These are phyloP conservation scores for Geotrichum reessii DNA, from an alignment of 1,139 yeast genomes.

Conservation along the genomic window DNA sequence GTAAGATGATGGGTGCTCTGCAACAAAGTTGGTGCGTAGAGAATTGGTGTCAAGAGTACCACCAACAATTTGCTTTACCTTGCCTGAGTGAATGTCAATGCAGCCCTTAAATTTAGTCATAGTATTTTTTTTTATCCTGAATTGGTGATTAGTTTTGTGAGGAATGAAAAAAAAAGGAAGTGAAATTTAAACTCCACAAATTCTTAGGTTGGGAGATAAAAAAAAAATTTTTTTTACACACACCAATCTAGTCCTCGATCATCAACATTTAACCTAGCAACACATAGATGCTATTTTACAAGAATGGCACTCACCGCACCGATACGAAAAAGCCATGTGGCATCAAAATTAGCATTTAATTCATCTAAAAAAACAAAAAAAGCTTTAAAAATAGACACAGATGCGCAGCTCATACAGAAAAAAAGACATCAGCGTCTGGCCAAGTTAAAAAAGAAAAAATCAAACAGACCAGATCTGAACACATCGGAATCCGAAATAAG, in stretches of 20 bases:
- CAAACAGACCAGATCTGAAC: conserved; percentile 8
- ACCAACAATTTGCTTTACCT: conserved; percentile 95
- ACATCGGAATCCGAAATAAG: neutral
- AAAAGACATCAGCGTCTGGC: neutral
- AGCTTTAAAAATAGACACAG: neutral
- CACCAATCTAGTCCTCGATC: neutral
- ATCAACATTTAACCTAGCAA: neutral
- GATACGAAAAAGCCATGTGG: neutral
- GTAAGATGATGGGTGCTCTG: conserved; percentile 66
- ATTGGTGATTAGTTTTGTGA: neutral
- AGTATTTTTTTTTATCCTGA: neutral
- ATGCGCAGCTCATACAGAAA: neutral
- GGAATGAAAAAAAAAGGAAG: neutral
- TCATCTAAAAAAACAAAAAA: neutral
- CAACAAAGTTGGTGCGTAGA: conserved; percentile 73
- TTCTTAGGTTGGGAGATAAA: neutral
- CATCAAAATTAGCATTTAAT: neutral
- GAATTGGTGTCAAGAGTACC: conserved; percentile 56
- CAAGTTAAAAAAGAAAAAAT: neutral
- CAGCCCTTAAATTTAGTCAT: conserved; percentile 94
- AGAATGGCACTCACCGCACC: neutral
- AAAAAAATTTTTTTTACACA: neutral
- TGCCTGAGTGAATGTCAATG: conserved; percentile 89
- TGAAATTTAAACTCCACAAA: too few species aligned
- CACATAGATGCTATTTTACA: neutral